Evolutionary conservation across 345 rosid species (phyloP), one percentile per base, ranked within the genome.

Genomic region (Tarenaya hassleriana): DNA sequence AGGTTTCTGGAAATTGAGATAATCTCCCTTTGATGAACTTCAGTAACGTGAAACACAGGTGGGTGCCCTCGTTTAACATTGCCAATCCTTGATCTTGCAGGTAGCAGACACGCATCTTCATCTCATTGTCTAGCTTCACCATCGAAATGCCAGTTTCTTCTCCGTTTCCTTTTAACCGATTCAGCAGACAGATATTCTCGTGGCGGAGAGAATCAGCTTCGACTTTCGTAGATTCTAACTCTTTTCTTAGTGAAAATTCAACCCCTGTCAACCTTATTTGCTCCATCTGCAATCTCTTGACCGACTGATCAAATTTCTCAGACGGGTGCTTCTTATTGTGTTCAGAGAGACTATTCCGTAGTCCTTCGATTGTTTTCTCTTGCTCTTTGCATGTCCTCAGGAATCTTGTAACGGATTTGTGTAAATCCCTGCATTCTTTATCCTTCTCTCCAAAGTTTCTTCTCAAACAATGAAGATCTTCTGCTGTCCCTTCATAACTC

Each of bases 241-340:
- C 94, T 67, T 73, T 82, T 63, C 98, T 81, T 34, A 88, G 69
- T 41, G 83, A 66, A 58, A 83, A 35, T 69, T 92, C 98, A 44
- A 81, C 67, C n/a, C 94, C 90, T 31, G 85, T 66, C 77, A 88
- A 67, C 73, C 98, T 77, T 73, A 83, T 52, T 67, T 81, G 91
- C 68, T 91, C 98, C 83, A 56, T 73, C 59, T 73, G 84, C 71
- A 87, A 45, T 50, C 60, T 74, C 37, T 61, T 61, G 43, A 62
- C 59, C 18, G 55, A 8, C 50, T 72, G 59, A 24, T 77, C 90
- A 71, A 57, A 45, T 46, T 63, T 63, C 49, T 72, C 80, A 27
- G 14, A 34, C 7, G 85, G 32, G 13, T 67, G 72, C 68, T 64
- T 69, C 74, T 65, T 71, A 10, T 39, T 38, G 46, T 81, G 75